Evolutionary conservation across 352 stramenopile species (phyloP).

Genomic region (Blastocystis sp.): DNA sequence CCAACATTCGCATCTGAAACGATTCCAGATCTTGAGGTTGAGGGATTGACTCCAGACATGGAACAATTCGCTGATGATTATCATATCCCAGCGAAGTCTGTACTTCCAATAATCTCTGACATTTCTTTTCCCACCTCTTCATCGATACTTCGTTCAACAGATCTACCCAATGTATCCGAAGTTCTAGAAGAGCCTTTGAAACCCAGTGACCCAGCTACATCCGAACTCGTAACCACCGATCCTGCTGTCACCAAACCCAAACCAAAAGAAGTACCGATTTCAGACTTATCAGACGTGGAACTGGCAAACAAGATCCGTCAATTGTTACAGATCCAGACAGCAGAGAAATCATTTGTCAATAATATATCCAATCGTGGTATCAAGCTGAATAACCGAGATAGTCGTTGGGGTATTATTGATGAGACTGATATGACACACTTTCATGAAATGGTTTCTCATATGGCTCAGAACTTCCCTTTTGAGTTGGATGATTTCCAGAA

Average conservation of each 20-base stretch:
- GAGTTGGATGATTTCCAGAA: constrained; percentile 91
- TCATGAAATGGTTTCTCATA: constrained; percentile 7
- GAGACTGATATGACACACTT: constrained; percentile 35
- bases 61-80: background rate
- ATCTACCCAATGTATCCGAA: too few species aligned
- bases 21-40: background rate
- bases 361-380: background rate
- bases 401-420: background rate
- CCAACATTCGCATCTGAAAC: background rate
- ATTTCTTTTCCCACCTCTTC: too few species aligned
- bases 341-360: background rate
- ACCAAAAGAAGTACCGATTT: too few species aligned
- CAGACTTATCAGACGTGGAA: too few species aligned
- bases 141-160: too few species aligned
- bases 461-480: constrained; percentile 72
- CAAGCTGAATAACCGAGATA: background rate
- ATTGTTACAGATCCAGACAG: too few species aligned
- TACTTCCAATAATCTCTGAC: background rate
- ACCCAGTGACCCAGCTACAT: too few species aligned
- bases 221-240: too few species aligned
- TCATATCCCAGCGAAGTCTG: background rate
- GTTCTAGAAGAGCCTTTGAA: too few species aligned
- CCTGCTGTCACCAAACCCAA: too few species aligned
- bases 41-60: background rate
- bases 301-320: too few species aligned